Evolutionary conservation across 2,329 filamentous ascomycete species (phyloP).

Genomic region (Leptographium procerum): DNA sequence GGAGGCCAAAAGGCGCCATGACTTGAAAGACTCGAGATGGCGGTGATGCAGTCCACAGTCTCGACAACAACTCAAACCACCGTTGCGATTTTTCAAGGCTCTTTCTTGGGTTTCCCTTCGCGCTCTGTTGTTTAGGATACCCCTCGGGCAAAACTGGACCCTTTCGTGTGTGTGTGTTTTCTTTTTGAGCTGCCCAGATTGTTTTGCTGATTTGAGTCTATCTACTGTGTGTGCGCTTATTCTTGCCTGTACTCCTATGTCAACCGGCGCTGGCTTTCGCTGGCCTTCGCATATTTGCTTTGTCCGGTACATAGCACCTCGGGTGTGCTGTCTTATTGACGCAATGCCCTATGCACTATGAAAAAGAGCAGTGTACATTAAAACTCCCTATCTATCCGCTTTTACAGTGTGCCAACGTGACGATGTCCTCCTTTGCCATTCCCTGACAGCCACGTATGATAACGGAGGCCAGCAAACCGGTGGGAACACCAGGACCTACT

Average conservation of each 20-base stretch:
- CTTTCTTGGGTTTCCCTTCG: neutral
- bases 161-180: neutral
- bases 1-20: neutral
- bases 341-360: neutral
- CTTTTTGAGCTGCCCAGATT: neutral
- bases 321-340: neutral
- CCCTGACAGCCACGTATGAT: neutral
- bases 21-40: neutral
- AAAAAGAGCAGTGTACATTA: neutral
- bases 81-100: neutral
- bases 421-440: neutral
- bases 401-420: neutral
- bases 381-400: neutral
- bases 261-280: neutral
- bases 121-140: constrained; percentile 2
- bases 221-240: neutral
- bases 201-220: neutral
- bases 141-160: neutral
- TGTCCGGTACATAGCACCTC: neutral
- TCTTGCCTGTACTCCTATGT: neutral
- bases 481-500: no score
- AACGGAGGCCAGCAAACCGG: neutral
- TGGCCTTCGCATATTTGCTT: neutral
- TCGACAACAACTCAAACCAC: neutral
- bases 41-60: neutral